Conservation (phyloP, 1,139 yeast species). For the Yamadazyma atmosphaerica region DNA sequence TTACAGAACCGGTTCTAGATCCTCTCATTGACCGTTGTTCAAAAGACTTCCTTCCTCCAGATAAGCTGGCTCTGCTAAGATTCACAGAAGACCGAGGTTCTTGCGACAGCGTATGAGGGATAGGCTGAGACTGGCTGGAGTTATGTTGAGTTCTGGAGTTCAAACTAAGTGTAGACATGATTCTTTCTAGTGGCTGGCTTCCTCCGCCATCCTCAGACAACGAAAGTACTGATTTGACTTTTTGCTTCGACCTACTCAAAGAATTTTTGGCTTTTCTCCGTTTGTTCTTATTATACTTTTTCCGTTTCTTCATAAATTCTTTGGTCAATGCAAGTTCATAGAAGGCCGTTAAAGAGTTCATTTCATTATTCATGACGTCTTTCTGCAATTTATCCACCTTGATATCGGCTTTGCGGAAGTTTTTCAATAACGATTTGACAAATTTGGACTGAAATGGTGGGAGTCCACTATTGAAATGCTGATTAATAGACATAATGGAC, state of each 20-base stretch:
- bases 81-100: not conserved
- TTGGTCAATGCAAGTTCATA: constrained; percentile 75
- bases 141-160: constrained; percentile 24
- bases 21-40: constrained; percentile 10
- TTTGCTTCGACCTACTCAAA: constrained; percentile 48
- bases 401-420: constrained; percentile 62
- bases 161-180: constrained; percentile 40
- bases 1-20: constrained; percentile 4
- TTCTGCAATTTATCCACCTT: constrained; percentile 64
- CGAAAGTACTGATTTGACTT: constrained; percentile 48
- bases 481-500: constrained; percentile 39
- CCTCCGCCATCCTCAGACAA: constrained; percentile 22
- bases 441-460: constrained; percentile 56
- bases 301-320: constrained; percentile 47
- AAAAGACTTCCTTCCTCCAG: constrained; percentile 12
- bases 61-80: constrained; percentile 19
- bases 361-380: constrained; percentile 59
- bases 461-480: constrained; percentile 40
- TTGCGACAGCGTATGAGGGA: too few relatives aligned
- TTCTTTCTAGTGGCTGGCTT: constrained; percentile 42
- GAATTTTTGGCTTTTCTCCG: constrained; percentile 45
- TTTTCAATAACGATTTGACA: constrained; percentile 67
- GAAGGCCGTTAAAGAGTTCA: constrained; percentile 81
- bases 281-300: constrained; percentile 32
- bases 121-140: not conserved